Conservation (phyloP, 1,284 basidiomycete genomes). For the Leccinum fallax region DNA sequence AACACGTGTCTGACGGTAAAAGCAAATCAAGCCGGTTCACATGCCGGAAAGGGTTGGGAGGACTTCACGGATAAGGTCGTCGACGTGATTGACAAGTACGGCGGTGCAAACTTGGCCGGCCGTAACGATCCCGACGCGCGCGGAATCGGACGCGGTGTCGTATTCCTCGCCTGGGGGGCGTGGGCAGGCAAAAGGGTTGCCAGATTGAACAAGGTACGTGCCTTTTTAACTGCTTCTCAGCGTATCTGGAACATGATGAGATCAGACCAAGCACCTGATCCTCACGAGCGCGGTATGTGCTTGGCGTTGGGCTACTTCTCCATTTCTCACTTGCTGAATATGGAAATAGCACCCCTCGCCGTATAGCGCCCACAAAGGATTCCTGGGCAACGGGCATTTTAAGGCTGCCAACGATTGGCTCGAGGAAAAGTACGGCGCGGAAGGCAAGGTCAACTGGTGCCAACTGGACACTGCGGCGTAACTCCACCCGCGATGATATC, state of each 20-base stretch:
- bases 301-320: constrained; percentile 13
- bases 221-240: constrained; percentile 10
- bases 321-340: constrained; percentile 26
- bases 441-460: constrained; percentile 79
- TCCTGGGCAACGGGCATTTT: constrained; percentile 93
- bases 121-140: constrained; percentile 42
- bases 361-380: constrained; percentile 79
- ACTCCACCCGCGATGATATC: constrained; percentile 20
- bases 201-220: constrained; percentile 73
- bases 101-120: constrained; percentile 67
- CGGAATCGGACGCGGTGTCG: constrained; percentile 70
- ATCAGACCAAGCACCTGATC: constrained; percentile 82
- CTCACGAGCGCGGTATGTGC: constrained; percentile 73
- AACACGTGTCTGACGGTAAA: constrained; percentile 91
- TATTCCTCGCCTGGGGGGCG: constrained; percentile 90
- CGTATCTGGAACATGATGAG: constrained; percentile 19
- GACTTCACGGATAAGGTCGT: constrained; percentile 75
- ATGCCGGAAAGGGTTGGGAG: constrained; percentile 88
- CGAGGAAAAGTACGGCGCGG: constrained; percentile 69
- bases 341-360: constrained; percentile 76
- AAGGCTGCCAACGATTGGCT: constrained; percentile 85
- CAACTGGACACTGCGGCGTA: constrained; percentile 40
- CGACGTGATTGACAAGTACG: constrained; percentile 71
- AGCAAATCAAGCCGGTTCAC: constrained; percentile 77
- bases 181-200: constrained; percentile 86